Percentiles rank a stretch among this genome's conserved stretches.
Evolutionary conservation across 2,329 filamentous ascomycete species (phyloP).

Genomic region (Trichoderma asperellum): DNA sequence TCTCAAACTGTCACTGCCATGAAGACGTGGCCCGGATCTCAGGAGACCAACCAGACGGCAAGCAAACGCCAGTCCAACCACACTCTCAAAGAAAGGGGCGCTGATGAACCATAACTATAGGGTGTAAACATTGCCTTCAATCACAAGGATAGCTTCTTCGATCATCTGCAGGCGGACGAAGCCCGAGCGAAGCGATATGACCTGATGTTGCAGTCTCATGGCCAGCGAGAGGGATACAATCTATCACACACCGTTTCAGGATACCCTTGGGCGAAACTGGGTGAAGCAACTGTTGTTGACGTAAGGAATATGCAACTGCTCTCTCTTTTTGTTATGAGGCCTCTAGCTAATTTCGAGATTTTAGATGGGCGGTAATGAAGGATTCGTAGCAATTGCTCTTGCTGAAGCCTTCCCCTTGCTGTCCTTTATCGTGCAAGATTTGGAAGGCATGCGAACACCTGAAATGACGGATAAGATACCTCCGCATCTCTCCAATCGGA

Average conservation of each 20-base stretch:
- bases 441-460: conserved; percentile 46
- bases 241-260: conserved; percentile 32
- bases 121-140: conserved; percentile 39
- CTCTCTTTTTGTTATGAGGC: not conserved
- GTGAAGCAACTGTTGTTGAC: conserved; percentile 36
- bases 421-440: conserved; percentile 56
- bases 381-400: conserved; percentile 34
- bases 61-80: not conserved
- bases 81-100: not conserved
- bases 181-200: conserved; percentile 38
- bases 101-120: not conserved
- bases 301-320: conserved; percentile 30
- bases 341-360: not conserved
- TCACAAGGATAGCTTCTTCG: conserved; percentile 36
- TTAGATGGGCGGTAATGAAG: conserved; percentile 37
- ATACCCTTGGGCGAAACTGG: conserved; percentile 36
- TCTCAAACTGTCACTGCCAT: conserved; percentile 41
- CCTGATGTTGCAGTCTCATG: conserved; percentile 40
- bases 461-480: conserved; percentile 40
- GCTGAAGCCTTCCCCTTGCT: conserved; percentile 35
- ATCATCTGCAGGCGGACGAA: conserved; percentile 37
- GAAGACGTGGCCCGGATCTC: conserved; percentile 43
- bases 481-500: conserved; percentile 40
- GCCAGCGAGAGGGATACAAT: conserved; percentile 34
- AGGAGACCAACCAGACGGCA: conserved; percentile 42